These are phyloP conservation scores for Citrus reticulata DNA, from an alignment of 345 rosid genomes.

Conservation along the genomic window DNA sequence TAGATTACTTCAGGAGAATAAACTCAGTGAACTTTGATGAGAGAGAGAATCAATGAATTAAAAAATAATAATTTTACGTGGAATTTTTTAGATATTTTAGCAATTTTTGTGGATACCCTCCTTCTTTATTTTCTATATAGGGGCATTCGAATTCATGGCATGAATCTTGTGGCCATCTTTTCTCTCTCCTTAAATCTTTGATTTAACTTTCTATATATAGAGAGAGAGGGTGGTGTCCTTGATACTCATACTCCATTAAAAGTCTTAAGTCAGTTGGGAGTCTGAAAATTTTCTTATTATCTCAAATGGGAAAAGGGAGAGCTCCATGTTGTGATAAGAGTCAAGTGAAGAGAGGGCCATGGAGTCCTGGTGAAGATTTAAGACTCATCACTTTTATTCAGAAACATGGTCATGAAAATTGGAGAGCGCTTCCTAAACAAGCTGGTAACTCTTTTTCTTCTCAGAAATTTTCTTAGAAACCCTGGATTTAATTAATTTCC, in stretches of 20 bases:
- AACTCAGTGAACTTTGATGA: neutral
- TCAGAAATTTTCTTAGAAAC: neutral
- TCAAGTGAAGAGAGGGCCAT: conserved; percentile 89
- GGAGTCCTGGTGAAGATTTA: conserved; percentile 88
- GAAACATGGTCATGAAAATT: conserved; percentile 80
- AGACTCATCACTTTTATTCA: conserved; percentile 76
- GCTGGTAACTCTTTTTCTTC: conserved; percentile 49
- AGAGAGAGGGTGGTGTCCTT: neutral
- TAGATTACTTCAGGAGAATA: neutral
- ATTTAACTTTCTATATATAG: neutral
- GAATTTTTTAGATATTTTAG: conserved; percentile 5
- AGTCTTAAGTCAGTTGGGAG: neutral
- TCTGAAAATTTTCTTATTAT: neutral
- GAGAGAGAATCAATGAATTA: neutral
- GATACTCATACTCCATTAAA: neutral
- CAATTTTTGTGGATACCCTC: conserved; percentile 5
- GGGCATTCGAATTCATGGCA: conserved; percentile 5
- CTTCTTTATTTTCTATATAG: conserved; percentile 14
- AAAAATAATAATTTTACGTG: neutral
- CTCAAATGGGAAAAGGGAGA: conserved; percentile 77
- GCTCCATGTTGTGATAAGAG: conserved; percentile 90
- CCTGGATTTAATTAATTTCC: neutral
- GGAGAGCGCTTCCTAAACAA: conserved; percentile 91
- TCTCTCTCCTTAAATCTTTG: neutral
- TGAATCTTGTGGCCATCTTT: conserved; percentile 16